Conservation (phyloP, 2,329 filamentous ascomycete species). For the Monosporascus cannonballus region DNA sequence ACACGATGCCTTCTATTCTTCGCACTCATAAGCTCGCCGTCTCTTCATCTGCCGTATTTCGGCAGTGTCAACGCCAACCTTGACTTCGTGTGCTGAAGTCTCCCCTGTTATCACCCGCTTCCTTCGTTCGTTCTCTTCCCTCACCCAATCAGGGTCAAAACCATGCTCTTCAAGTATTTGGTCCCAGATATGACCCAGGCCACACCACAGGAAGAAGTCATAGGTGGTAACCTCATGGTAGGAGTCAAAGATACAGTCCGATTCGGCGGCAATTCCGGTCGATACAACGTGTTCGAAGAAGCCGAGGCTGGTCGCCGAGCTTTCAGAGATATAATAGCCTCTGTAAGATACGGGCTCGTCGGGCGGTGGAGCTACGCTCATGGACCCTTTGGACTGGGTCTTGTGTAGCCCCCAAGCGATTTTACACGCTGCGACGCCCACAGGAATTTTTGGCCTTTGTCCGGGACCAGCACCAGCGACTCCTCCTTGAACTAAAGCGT, state of each 20-base stretch:
- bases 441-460: not conserved
- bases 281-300: conserved; percentile 8
- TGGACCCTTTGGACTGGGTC: not conserved
- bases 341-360: not conserved
- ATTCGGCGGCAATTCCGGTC: conserved; percentile 4
- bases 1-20: not conserved
- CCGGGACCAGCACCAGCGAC: not conserved
- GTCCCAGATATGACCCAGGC: conserved; percentile 6
- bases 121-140: conserved; percentile 9
- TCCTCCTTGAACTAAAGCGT: not conserved
- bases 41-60: conserved; percentile 2
- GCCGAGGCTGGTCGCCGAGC: not conserved
- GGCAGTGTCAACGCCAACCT: conserved; percentile 2
- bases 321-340: not conserved
- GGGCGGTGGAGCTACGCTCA: not conserved
- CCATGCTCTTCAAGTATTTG: conserved; percentile 8
- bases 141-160: conserved; percentile 12
- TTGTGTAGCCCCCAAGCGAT: not conserved
- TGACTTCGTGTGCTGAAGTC: conserved; percentile 14
- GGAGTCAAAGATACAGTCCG: conserved; percentile 9
- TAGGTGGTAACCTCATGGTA: not conserved
- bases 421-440: not conserved
- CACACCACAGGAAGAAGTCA: not conserved
- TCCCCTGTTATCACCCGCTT: conserved; percentile 5
- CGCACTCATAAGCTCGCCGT: conserved; percentile 4